Evolutionary conservation across 2,329 filamentous ascomycete genomes (phyloP).

Genomic region (Fusarium protoensiforme): DNA sequence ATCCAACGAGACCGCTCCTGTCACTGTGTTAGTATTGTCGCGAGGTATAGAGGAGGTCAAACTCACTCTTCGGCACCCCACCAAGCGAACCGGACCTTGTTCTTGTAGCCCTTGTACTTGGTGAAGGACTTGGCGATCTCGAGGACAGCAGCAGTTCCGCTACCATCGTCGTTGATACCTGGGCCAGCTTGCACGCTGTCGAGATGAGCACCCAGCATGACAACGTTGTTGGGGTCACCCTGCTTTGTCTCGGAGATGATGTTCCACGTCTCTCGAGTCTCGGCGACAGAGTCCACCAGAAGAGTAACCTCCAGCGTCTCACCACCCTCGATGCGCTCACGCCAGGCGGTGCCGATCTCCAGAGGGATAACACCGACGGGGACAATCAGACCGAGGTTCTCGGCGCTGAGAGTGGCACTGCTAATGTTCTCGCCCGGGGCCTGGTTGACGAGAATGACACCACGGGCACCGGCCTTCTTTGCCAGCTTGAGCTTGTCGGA

Average conservation of each 20-base stretch:
- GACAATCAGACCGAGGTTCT: conserved; percentile 49
- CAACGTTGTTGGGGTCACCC: conserved; percentile 55
- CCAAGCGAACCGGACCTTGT: conserved; percentile 57
- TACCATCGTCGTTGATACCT: conserved; percentile 56
- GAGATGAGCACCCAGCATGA: conserved; percentile 56
- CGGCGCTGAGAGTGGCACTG: conserved; percentile 64
- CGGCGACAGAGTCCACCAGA: conserved; percentile 51
- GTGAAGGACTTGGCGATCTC: conserved; percentile 52
- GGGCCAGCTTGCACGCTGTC: conserved; percentile 54
- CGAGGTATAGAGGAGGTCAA: accelerated
- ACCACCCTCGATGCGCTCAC: conserved; percentile 45
- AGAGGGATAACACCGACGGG: conserved; percentile 51
- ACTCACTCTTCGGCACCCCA: conserved; percentile 56
- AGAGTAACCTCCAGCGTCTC: conserved; percentile 50
- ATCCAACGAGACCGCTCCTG: conserved; percentile 56
- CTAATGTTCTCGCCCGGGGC: conserved; percentile 55
- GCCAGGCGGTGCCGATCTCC: conserved; percentile 52
- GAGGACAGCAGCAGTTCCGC: conserved; percentile 51
- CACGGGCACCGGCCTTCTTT: conserved; percentile 54
- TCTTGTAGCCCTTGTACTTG: conserved; percentile 52
- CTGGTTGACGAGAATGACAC: conserved; percentile 72
- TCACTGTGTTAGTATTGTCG: conserved; percentile 11
- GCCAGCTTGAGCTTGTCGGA: conserved; percentile 57
- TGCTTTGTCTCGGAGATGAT: conserved; percentile 56
- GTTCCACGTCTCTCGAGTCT: conserved; percentile 53